phyloP scores from a whole-genome alignment of 2,329 filamentous ascomycete species.

The Colletotrichum tropicale region DNA sequence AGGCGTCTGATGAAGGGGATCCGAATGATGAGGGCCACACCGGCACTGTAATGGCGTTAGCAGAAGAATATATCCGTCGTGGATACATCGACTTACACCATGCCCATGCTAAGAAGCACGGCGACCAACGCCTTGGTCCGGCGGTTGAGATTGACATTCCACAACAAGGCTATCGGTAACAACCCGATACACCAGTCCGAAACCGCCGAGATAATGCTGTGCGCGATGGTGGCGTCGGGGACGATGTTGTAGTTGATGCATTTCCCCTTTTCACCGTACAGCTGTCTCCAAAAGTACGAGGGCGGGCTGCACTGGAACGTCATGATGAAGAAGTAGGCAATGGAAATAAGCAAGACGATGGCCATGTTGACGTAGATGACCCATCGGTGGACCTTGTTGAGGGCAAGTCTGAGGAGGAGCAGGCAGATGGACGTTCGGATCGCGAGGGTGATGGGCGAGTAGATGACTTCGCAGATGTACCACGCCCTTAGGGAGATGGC shows the following conservation, averaged over 20 bases:
- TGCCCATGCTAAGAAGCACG: slow-evolving; percentile 52
- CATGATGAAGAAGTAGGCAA: slow-evolving; percentile 48
- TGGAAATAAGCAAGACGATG: slow-evolving; percentile 40
- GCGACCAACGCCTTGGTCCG: slow-evolving; percentile 50
- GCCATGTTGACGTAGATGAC: slow-evolving; percentile 35
- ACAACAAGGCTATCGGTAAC: slow-evolving; percentile 55
- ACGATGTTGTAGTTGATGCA: slow-evolving; percentile 46
- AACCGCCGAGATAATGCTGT: slow-evolving; percentile 48
- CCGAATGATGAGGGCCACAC: slow-evolving; percentile 41
- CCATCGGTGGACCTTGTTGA: slow-evolving; percentile 33
- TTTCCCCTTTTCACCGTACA: slow-evolving; percentile 35
- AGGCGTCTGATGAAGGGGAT: slow-evolving; percentile 35
- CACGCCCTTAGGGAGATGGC: slow-evolving; percentile 35
- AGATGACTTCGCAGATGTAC: slow-evolving; percentile 45
- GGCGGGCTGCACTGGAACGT: slow-evolving; percentile 55
- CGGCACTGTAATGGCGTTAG: slow-evolving; percentile 33
- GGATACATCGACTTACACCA: slow-evolving; percentile 41
- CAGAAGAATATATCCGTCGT: too few species aligned
- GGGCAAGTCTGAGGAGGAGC: slow-evolving; percentile 44
- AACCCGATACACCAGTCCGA: slow-evolving; percentile 54
- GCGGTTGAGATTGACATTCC: slow-evolving; percentile 52
- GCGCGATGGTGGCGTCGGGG: slow-evolving; percentile 46
- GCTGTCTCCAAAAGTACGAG: slow-evolving; percentile 52
- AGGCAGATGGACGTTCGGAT: slow-evolving; percentile 45
- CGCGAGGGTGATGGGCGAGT: slow-evolving; percentile 41